These are phyloP conservation scores for Eudorina sp. DNA, from an alignment of 139 green algal species.

Conservation along the genomic window DNA sequence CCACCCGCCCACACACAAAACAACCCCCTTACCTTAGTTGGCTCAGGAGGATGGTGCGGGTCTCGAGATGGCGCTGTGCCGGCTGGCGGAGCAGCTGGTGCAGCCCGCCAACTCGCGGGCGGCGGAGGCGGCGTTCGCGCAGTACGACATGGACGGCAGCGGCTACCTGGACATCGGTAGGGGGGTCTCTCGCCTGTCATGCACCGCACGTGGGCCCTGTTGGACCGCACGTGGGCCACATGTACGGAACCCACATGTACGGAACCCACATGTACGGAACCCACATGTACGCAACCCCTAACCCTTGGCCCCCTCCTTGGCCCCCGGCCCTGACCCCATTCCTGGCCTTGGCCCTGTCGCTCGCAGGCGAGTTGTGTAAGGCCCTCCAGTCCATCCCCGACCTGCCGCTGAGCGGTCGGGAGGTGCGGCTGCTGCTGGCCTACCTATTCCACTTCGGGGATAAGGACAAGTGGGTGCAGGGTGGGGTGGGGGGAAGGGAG, in stretches of 20 bases:
- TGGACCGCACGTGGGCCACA: too few relatives aligned
- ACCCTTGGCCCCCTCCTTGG: too few relatives aligned
- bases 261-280: too few relatives aligned
- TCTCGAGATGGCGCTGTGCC: constrained; percentile 10
- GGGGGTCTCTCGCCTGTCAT: too few relatives aligned
- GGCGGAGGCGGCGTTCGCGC: background rate
- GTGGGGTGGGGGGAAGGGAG: too few relatives aligned
- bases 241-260: too few relatives aligned
- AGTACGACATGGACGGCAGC: constrained; percentile 17
- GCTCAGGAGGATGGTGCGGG: background rate
- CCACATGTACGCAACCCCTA: too few relatives aligned
- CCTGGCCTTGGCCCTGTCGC: too few relatives aligned
- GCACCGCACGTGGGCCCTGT: too few relatives aligned
- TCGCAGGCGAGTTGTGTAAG: constrained; percentile 20
- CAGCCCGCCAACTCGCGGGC: background rate
- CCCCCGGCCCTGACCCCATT: too few relatives aligned
- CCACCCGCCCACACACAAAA: too few relatives aligned
- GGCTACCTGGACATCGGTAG: constrained; percentile 32
- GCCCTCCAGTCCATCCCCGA: background rate
- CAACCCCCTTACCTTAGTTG: too few relatives aligned
- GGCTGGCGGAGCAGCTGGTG: constrained; percentile 28
- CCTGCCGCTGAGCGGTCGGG: background rate
- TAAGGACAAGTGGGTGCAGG: constrained; percentile 33
- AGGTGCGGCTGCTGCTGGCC: constrained; percentile 31
- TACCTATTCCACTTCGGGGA: constrained; percentile 44